A percentile compares a stretch with the other conserved stretches of the same genome.
Conservation (phyloP, 2,329 filamentous ascomycete species). For the Pseudopyrenochaeta lycopersici region DNA sequence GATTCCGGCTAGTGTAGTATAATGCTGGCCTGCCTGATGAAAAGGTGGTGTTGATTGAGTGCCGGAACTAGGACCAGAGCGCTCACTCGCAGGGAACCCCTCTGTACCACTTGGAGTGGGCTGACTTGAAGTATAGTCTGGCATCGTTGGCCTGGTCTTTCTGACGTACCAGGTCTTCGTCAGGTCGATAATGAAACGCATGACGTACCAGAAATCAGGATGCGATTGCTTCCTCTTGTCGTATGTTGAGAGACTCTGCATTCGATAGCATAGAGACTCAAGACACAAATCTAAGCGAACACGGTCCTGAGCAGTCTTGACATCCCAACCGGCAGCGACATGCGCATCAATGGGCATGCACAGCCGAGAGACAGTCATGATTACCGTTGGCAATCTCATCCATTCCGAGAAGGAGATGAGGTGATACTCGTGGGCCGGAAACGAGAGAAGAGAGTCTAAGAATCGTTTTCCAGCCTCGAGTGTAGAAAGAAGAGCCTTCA, state of each 20-base stretch:
- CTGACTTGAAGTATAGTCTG: background rate
- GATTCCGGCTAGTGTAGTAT: background rate
- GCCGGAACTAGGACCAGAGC: constrained; percentile 13
- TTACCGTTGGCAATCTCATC: constrained; percentile 41
- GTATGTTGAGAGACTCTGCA: constrained; percentile 39
- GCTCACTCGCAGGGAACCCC: constrained; percentile 14
- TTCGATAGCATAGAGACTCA: constrained; percentile 44
- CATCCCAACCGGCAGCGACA: constrained; percentile 38
- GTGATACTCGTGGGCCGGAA: constrained; percentile 66
- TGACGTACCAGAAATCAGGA: constrained; percentile 42
- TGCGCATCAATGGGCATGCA: constrained; percentile 39
- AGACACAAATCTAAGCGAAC: constrained; percentile 43
- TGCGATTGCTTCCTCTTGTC: constrained; percentile 33
- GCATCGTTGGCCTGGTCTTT: constrained; percentile 25
- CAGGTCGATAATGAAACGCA: constrained; percentile 41
- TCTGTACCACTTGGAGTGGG: constrained; percentile 2
- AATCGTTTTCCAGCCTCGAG: constrained; percentile 72
- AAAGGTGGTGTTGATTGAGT: constrained; percentile 7
- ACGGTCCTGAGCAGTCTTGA: constrained; percentile 41
- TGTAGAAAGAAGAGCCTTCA: constrained; percentile 35
- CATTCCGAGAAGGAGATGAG: constrained; percentile 44
- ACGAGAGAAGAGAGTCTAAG: constrained; percentile 74
- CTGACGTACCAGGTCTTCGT: constrained; percentile 41
- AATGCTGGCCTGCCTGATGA: background rate
- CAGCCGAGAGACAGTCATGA: constrained; percentile 38